A percentile compares a stretch with the other conserved stretches of the same genome.
phyloP scores from a whole-genome alignment of 177 flowering plant species.

The Vitis hybrid region DNA sequence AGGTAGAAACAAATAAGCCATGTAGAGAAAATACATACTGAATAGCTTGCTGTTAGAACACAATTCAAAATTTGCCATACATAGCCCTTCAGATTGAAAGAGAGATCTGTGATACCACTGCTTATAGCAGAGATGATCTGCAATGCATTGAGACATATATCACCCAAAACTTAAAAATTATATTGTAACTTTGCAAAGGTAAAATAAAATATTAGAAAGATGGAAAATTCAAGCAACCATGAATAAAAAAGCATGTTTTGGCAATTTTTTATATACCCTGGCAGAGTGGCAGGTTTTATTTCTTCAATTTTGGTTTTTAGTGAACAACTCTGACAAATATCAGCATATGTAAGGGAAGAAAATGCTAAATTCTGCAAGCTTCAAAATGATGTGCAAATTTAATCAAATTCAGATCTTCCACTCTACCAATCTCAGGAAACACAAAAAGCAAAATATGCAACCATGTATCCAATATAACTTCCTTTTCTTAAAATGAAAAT shows the following conservation, averaged over 20 bases:
- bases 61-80: slow-evolving; percentile 75
- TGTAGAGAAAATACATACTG: slow-evolving; percentile 41
- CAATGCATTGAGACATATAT: slow-evolving; percentile 4
- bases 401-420: too few species aligned
- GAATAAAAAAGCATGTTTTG: neutral
- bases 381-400: too few species aligned
- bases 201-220: neutral
- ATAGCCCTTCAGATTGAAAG: slow-evolving; percentile 70
- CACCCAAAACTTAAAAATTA: neutral
- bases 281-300: too few species aligned
- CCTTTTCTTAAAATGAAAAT: too few species aligned
- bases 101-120: slow-evolving; percentile 77
- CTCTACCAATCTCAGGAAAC: too few species aligned
- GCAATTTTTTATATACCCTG: too few species aligned
- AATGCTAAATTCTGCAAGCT: too few species aligned
- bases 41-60: slow-evolving; percentile 78
- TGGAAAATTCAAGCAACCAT: neutral
- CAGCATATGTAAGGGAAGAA: too few species aligned
- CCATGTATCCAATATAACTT: too few species aligned
- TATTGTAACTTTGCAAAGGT: neutral
- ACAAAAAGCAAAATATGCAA: too few species aligned
- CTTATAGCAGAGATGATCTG: slow-evolving; percentile 80
- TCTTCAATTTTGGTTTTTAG: too few species aligned
- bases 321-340: too few species aligned
- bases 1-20: neutral